Evolutionary conservation across 306 rosid species (phyloP), one percentile per base, ranked within the genome.

Genomic region (Vigna hirtella): DNA sequence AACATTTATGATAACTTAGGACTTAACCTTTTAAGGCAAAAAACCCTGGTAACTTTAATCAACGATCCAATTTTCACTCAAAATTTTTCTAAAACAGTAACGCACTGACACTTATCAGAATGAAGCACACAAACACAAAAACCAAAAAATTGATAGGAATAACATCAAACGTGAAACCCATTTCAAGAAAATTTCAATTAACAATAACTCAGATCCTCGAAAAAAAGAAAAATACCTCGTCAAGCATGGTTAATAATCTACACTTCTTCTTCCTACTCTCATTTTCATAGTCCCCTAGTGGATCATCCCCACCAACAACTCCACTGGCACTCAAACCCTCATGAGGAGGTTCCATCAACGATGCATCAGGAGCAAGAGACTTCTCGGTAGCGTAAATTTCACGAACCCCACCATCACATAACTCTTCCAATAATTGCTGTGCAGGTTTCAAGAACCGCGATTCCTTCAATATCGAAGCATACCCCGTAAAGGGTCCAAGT

Each of bases 361-460:
- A 61, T 0, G 91, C 65, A 78, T 91, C 95, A 3, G 79, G 79
- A 1, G 66, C 24, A 1, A 84, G 47, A 1, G 82, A 45, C 34
- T 81, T 87, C 4, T 84, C 92, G 9, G 55, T 51, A 72, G 48
- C 48, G 69, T 66, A 76, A 79, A 86, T 57, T 28, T 84, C 89
- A 20, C 69, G 69, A 63, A 63, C 69, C 26, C 89, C 90, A 64
- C 84, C 85, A 66, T 86, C 86, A 32, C 96, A 90, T 1, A 91
- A 53, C 73, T 94, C 97, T 66, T 90, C 90, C 24, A 94, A 77
- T 77, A 94, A 72, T 38, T 87, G 87, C 66, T 89, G 92, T 2
- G 98, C 94, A 0, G 98, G 96, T 76, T 84, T 90, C 66, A 91
- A 77, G 73, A 91, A 94, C 76, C 91, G 89, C 48, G 98, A 94